Conservation (phyloP, 495 filamentous ascomycete genomes). For the Cercophora sp. region DNA sequence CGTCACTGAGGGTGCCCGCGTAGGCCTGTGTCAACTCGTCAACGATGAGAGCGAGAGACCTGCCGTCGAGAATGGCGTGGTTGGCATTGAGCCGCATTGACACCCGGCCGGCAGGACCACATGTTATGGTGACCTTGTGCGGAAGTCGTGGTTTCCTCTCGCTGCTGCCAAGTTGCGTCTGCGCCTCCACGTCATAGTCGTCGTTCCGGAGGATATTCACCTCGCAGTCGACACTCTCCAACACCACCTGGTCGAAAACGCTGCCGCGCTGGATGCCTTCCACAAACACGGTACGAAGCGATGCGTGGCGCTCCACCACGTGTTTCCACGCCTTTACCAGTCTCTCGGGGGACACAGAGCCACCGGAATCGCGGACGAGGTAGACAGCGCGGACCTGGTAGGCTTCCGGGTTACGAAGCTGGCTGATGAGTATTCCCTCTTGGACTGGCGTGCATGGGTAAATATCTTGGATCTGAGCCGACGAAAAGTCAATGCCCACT, state of each 20-base stretch:
- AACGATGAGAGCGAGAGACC: conserved; percentile 32
- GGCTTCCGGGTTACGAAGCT: conserved; percentile 19
- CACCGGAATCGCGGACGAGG: conserved; percentile 10
- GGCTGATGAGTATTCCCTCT: conserved; percentile 46
- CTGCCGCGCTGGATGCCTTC: conserved; percentile 49
- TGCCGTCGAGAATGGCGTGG: conserved; percentile 30
- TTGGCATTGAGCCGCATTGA: conserved; percentile 21
- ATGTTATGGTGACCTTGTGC: conserved; percentile 20
- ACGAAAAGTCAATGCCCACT: conserved; percentile 18
- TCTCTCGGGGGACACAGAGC: conserved; percentile 33
- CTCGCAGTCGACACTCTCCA: conserved; percentile 12
- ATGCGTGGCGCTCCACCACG: conserved; percentile 50
- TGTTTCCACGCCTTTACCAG: conserved; percentile 49
- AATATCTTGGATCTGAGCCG: conserved; percentile 28
- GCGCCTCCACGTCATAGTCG: conserved; percentile 5
- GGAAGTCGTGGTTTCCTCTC: conserved; percentile 18
- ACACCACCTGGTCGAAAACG: conserved; percentile 25
- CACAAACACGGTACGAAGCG: conserved; percentile 53
- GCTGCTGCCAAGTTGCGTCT: conserved; percentile 9
- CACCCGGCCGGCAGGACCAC: conserved; percentile 10
- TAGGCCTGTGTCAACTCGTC: conserved; percentile 41
- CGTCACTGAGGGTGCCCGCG: conserved; percentile 22
- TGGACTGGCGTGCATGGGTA: conserved; percentile 61
- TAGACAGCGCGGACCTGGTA: conserved; percentile 25
- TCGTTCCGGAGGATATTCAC: conserved; percentile 15